Evolutionary conservation across 352 stramenopile genomes (phyloP), one percentile per base, ranked within the genome.

Genomic region (Globisporangium paroecandrum): DNA sequence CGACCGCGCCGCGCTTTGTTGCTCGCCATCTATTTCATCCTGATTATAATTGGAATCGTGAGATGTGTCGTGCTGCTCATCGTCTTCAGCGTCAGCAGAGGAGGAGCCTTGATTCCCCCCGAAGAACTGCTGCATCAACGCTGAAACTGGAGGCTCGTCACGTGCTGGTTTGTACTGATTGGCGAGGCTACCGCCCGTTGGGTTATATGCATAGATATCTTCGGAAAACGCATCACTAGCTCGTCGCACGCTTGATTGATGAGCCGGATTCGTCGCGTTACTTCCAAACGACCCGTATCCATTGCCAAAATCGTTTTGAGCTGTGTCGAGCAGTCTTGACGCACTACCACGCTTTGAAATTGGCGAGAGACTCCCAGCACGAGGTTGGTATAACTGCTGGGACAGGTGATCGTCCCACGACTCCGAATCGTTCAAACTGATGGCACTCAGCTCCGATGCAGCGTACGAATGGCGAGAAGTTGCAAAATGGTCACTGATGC

Each of bases 401-500:
- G 81, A 76, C 56, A 88, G 71, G 1, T 77, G 73, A 49, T 89
- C 81, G 38, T 80, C 77, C 88, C 88, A 95, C 1, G 86, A 77
- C 60, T 88, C 83, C 29, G 88, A 93, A 70, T 95, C 86, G 56
- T 93, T 79, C 38, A 94, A 78, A 65, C 88, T 95, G 38, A 93
- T 70, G 29, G 83, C 86, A 34, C 86, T 94, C 7, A 90, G 66
- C 20, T 94, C 82, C 0, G 84, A 92, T 32, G 24, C 58, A 47
- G 64, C 22, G 38, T 71, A 62, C n/a, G 32, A 41, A 57, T 36
- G 36, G n/a, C 47, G 36, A 29, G 24, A 34, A 29, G 18, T 2
- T 27, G 8, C 66, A 60, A 77, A 80, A 46, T 71, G 68, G 56
- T 67, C 69, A 20, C 66, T 70, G 60, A 70, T 36, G 13, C 53